These are phyloP conservation scores for Pseudopithomyces chartarum DNA, from an alignment of 2,329 filamentous ascomycete species.

Conservation along the genomic window DNA sequence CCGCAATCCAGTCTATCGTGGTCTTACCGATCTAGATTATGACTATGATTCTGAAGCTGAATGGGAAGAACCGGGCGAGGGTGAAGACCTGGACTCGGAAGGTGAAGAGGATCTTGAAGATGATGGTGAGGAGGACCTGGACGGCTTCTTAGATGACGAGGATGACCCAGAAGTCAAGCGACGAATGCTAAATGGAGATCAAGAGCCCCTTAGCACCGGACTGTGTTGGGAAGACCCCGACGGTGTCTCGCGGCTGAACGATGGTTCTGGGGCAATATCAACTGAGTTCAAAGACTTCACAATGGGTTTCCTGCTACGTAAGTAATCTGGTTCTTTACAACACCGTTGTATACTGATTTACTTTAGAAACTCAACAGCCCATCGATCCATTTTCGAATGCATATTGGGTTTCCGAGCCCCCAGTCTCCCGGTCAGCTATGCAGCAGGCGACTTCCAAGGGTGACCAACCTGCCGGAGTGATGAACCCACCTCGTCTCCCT, in stretches of 20 bases:
- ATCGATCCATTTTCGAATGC: constrained; percentile 84
- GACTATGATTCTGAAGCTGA: constrained; percentile 86
- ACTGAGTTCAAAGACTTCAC: constrained; percentile 64
- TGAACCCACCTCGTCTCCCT: constrained; percentile 50
- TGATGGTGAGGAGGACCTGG: constrained; percentile 82
- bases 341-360: constrained; percentile 15
- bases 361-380: constrained; percentile 51
- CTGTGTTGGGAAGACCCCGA: constrained; percentile 76
- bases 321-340: constrained; percentile 30
- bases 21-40: constrained; percentile 71
- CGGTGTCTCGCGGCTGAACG: constrained; percentile 49
- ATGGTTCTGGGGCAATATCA: constrained; percentile 53
- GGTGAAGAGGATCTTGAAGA: constrained; percentile 71
- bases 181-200: constrained; percentile 65
- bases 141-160: constrained; percentile 86
- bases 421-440: constrained; percentile 14
- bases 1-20: constrained; percentile 59
- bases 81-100: constrained; percentile 68
- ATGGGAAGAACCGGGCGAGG: constrained; percentile 79
- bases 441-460: constrained; percentile 21
- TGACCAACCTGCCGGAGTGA: constrained; percentile 24
- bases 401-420: constrained; percentile 69
- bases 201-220: constrained; percentile 78
- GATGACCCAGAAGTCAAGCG: constrained; percentile 65
- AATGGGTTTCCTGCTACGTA: constrained; percentile 77